Base-by-base conservation (phyloP, 2,329 filamentous ascomycete species). In the Helicocarpus griseus region DNA sequence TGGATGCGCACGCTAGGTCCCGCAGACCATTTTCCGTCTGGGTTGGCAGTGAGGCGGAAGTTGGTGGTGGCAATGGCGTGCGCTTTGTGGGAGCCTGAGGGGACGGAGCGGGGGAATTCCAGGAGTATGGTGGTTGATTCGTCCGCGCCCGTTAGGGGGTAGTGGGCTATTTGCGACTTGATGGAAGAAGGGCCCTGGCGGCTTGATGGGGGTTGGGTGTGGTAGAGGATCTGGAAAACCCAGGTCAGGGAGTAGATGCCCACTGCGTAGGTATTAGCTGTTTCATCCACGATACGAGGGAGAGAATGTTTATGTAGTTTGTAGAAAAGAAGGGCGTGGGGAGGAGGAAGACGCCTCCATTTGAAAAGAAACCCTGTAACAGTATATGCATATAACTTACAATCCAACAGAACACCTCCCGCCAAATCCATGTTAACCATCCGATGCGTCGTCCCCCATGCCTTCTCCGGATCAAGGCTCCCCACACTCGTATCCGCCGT, bases 231-330 rank as follows among this genome's bases (percentile, higher is more conserved):
- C 70, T 95, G 88, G 77, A 91, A 94, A 47, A 93, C 79, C 89
- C 89, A 95, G 29, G 88, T 94, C 55, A 95, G 71, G 44, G 87
- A 81, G 73, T 95, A 95, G 68, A 95, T 86, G 55, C 89, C 89
- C 52, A 95, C 69, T 71, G 43, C 14, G 2, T 17, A 17, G 5
- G 43, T 41, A 22, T n/a, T 13, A 13, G 13, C 17, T 38, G 17
- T 29, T n/a, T n/a, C n/a, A n/a, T n/a, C n/a, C n/a, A n/a, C n/a
- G n/a, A 13, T 9, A 43, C 4, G n/a, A 24, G 11, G 24, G 41
- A 24, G 36, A n/a, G n/a, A n/a, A n/a, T n/a, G n/a, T n/a, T 21
- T n/a, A 19, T 3, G 33, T 19, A 48, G 22, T 47, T 38, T 48
- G 33, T 35, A 11, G 28, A 14, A n/a, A n/a, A n/a, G n/a, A n/a